Percentiles rank a stretch among this genome's conserved stretches.
Conservation (phyloP, 805 yeast species). For the Hanseniaspora guilliermondii region DNA sequence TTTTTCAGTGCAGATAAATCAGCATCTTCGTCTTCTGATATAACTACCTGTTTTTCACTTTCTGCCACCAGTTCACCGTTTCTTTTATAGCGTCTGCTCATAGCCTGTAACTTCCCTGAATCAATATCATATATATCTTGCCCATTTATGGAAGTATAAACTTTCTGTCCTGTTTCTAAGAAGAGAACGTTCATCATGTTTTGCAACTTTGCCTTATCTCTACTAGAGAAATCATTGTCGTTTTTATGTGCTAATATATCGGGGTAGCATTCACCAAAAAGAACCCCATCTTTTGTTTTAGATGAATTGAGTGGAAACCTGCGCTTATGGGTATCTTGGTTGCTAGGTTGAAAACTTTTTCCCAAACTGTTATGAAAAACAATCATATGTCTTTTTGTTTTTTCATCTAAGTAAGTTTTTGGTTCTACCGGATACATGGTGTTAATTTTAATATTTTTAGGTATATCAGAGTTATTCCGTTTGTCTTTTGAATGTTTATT, state of each 20-base stretch:
- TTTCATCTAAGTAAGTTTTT: background rate
- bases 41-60: background rate
- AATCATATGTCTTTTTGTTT: background rate
- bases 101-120: background rate
- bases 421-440: background rate
- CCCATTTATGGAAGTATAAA: background rate
- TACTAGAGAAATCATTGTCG: background rate
- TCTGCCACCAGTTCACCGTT: background rate
- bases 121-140: background rate
- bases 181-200: background rate
- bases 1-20: background rate
- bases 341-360: background rate
- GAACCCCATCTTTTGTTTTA: background rate
- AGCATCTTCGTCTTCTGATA: background rate
- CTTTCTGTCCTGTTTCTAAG: background rate
- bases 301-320: background rate
- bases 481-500: background rate
- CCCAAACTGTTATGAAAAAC: background rate
- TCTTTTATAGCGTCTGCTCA: background rate
- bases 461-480: background rate
- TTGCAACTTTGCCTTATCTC: background rate
- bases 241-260: background rate
- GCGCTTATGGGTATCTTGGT: background rate
- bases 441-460: background rate
- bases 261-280: background rate